Evolutionary conservation across 768 basidiomycete species (phyloP), one percentile per base, ranked within the genome.

Genomic region (Serendipita vermifera): DNA sequence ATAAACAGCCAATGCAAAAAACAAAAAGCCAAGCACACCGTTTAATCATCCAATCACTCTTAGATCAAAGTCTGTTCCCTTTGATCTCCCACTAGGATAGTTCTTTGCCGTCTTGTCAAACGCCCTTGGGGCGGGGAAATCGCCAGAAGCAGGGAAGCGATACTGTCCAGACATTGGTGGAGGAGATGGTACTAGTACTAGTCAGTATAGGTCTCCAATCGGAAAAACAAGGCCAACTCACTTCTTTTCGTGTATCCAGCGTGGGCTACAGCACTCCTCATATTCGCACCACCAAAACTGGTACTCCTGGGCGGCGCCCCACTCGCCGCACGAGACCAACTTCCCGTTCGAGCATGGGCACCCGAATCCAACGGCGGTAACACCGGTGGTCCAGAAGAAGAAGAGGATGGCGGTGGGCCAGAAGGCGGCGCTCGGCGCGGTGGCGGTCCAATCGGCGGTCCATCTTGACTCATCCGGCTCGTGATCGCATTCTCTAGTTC

Each of bases 101-200:
- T 72, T 71, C 64, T 75, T 83, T 27, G 65, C 62, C 31, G 65
- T 70, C 3, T 67, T 63, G 33, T 66, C 65, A 66, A 88, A 90
- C 26, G 73, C 72, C 36, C 86, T 78, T 3, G 88, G 88, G 13
- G 81, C 80, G 1, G 88, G 88, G 65, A 90, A 88, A 53, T 82
- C 85, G 13, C 72, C 70, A n/a, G 61, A 60, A n/a, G 81, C 77
- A 5, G 85, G 86, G 65, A 88, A 91, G 14, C 74, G 81, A 63
- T 87, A 83, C 22, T 74, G 66, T 6, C 86, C 86, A 38, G 75
- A 77, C 55, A 74, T 78, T 2, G 86, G 78, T 24, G 80, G 80
- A 4, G 79, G 79, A 3, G 76, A 71, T 20, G 79, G 75, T 41
- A 78, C 77, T 79, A 57, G 3, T 41, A 58, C 40, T 55, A 61